Conservation (phyloP, 2,329 filamentous ascomycete species). For the Aspergillus tubingensis region DNA sequence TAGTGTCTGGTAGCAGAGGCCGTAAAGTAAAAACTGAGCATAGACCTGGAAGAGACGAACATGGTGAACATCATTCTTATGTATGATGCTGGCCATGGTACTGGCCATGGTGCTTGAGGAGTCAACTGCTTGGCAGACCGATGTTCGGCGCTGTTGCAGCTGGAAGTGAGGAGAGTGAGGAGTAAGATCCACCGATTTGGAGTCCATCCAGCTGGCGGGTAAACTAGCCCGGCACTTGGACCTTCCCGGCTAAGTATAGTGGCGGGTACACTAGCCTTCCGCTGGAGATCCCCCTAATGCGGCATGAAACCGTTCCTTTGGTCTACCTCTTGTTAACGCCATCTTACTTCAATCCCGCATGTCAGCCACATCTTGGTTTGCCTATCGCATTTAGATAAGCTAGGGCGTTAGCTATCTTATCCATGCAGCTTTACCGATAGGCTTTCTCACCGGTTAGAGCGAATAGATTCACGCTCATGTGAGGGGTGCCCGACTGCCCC, state of each 20-base stretch:
- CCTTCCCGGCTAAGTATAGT: no score
- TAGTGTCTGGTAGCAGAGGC: not conserved
- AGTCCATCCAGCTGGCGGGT: not conserved
- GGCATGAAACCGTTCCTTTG: not conserved
- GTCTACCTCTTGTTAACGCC: not conserved
- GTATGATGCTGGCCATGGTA: not conserved
- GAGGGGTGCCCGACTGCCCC: not conserved
- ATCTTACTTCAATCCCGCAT: not conserved
- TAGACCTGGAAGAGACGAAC: not conserved
- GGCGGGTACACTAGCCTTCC: slow-evolving; percentile 1
- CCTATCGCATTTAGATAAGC: not conserved
- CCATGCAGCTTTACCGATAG: not conserved
- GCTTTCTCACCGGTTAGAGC: not conserved
- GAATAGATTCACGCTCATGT: not conserved
- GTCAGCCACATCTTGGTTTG: not conserved
- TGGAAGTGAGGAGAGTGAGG: not conserved
- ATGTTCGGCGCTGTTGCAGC: not conserved
- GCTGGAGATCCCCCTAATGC: not conserved
- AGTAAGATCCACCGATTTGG: not conserved
- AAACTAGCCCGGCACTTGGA: not conserved
- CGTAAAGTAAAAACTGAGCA: not conserved
- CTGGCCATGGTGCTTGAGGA: not conserved
- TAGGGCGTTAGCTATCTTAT: not conserved
- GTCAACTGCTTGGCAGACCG: not conserved
- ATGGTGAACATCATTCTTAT: not conserved